Conservation (phyloP, 345 rosid genomes). For the thale cress (Arabidopsis thaliana) region TAIR10.1 NC_003076.8:19321001-19321500, state of each 20-base stretch:
- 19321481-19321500: constrained; percentile 87
- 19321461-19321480: constrained; percentile 92
- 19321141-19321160: constrained; percentile 1
- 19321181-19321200: constrained; percentile 60
- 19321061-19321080: constrained; percentile 80
- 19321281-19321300: constrained; percentile 91
- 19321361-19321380: constrained; percentile 62
- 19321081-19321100: constrained; percentile 71
- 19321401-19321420: constrained; percentile 18
- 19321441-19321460: constrained; percentile 27
- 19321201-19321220: constrained; percentile 81
- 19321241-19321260: constrained; percentile 85
- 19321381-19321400: constrained; percentile 63
- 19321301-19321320: constrained; percentile 93
- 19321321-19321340: constrained; percentile 85
- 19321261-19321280: constrained; percentile 79
- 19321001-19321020: constrained; percentile 50
- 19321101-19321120: constrained; percentile 17
- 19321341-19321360: constrained; percentile 76
- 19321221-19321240: constrained; percentile 79
- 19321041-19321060: constrained; percentile 99
- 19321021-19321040: constrained; percentile 58
- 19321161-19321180: constrained; percentile 26
- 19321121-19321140: not conserved
- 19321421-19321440: constrained; percentile 2